phyloP scores from a whole-genome alignment of 1,284 basidiomycete genomes.

The Ustilago esculenta region DNA sequence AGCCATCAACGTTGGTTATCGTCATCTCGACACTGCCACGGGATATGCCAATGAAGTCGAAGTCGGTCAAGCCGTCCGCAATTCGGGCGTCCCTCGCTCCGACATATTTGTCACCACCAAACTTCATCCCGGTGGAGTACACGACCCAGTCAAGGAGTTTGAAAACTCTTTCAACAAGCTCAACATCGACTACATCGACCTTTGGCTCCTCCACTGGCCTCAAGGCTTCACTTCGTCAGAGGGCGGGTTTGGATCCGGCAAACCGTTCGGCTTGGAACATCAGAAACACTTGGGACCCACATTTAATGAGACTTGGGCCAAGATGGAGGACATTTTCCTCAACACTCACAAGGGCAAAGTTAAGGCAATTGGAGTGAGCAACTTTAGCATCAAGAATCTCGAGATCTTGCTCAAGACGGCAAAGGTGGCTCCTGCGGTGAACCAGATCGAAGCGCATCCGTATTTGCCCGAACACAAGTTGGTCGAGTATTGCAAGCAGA shows the following conservation, averaged over 20 bases:
- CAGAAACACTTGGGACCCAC: constrained; percentile 44
- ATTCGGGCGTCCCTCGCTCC: constrained; percentile 77
- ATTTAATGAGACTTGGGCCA: constrained; percentile 55
- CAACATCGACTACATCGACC: constrained; percentile 75
- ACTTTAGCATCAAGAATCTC: constrained; percentile 53
- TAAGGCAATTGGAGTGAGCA: constrained; percentile 73
- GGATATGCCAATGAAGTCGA: constrained; percentile 78
- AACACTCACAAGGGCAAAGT: constrained; percentile 57
- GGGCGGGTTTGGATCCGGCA: constrained; percentile 6
- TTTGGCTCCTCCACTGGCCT: constrained; percentile 61
- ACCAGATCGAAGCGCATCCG: constrained; percentile 59
- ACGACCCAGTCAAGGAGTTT: constrained; percentile 69
- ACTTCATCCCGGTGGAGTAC: constrained; percentile 72
- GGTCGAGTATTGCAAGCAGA: constrained; percentile 74
- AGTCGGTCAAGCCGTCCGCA: constrained; percentile 80
- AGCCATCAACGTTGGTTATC: constrained; percentile 50
- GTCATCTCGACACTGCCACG: constrained; percentile 55
- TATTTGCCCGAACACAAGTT: constrained; percentile 73
- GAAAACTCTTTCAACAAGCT: constrained; percentile 78
- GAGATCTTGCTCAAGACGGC: constrained; percentile 47
- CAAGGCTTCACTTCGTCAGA: constrained; percentile 18
- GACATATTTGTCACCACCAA: constrained; percentile 88
- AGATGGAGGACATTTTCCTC: constrained; percentile 59
- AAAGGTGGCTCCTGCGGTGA: constrained; percentile 55
- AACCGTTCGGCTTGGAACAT: constrained; percentile 17